Conservation (phyloP, 2,329 filamentous ascomycete species). For the Cercospora sp. region DNA sequence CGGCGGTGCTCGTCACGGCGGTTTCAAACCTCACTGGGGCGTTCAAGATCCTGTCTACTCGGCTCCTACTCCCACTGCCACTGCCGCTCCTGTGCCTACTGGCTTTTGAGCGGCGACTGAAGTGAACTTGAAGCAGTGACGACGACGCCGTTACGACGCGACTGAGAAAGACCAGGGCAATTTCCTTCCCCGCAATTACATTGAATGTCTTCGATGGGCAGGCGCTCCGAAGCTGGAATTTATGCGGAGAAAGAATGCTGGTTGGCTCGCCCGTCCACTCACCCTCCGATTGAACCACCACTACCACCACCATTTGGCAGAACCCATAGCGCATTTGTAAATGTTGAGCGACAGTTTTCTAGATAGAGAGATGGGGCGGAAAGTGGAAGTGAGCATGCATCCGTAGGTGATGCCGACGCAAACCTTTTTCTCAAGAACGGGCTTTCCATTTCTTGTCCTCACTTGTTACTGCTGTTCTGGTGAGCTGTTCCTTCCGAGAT, state of each 20-base stretch:
- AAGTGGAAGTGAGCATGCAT: not conserved
- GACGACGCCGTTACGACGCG: not conserved
- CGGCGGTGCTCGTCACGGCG: slow-evolving; percentile 7
- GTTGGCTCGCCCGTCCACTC: not conserved
- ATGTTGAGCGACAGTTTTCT: not conserved
- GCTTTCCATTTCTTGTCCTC: not conserved
- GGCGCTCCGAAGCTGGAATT: slow-evolving; percentile 6
- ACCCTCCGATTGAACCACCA: not conserved
- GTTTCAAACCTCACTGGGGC: slow-evolving; percentile 15
- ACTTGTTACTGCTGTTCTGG: not conserved
- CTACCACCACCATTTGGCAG: not conserved
- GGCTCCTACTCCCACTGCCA: slow-evolving; percentile 5
- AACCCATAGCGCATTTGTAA: not conserved
- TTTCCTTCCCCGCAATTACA: slow-evolving; percentile 1
- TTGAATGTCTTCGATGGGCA: slow-evolving; percentile 9
- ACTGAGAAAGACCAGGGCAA: not conserved
- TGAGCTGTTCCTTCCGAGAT: not conserved
- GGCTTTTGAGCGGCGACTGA: not conserved
- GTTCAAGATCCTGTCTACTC: not conserved
- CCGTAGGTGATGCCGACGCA: not conserved
- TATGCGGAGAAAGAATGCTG: not conserved
- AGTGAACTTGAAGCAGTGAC: not conserved
- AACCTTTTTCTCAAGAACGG: not conserved
- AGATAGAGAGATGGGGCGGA: not conserved
- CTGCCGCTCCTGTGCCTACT: not conserved